These are phyloP conservation scores for Pichia sp. DNA, from an alignment of 1,139 yeast genomes.

Conservation along the genomic window DNA sequence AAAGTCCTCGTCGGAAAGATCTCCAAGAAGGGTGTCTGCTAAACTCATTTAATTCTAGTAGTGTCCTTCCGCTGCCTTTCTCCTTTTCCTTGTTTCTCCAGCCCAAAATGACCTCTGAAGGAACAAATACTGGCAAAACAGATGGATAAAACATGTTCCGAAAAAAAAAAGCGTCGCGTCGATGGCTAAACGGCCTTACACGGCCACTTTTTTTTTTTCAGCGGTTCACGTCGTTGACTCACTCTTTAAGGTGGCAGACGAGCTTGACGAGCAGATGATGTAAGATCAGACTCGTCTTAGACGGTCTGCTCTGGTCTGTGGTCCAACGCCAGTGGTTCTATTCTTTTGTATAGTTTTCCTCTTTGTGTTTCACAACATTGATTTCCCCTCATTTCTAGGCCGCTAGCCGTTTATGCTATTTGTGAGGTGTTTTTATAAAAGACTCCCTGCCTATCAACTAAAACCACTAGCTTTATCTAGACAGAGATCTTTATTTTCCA, in stretches of 20 bases:
- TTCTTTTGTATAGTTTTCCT: slow-evolving; percentile 7
- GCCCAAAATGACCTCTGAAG: too few species aligned
- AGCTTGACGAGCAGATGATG: too few species aligned
- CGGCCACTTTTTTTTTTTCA: background rate
- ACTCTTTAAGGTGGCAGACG: background rate
- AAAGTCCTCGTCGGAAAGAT: slow-evolving; percentile 18
- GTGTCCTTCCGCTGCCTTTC: background rate
- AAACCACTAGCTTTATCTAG: slow-evolving; percentile 5
- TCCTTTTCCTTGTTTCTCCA: too few species aligned
- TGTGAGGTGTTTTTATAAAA: slow-evolving; percentile 16
- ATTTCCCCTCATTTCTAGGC: background rate
- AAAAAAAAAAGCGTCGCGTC: background rate
- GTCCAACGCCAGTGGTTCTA: slow-evolving; percentile 4
- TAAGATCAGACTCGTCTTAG: too few species aligned
- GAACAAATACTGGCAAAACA: too few species aligned
- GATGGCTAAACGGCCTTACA: background rate
- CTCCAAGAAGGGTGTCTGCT: slow-evolving; percentile 26
- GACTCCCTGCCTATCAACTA: slow-evolving; percentile 17
- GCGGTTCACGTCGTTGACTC: background rate
- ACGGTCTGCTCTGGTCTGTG: background rate
- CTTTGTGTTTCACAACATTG: background rate
- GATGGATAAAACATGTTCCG: background rate
- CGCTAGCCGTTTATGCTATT: slow-evolving; percentile 24
- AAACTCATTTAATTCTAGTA: slow-evolving; percentile 18
- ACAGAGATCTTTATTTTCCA: slow-evolving; percentile 15